These are phyloP conservation scores for Mycena albidolilacea DNA, from an alignment of 768 basidiomycete genomes.

Conservation along the genomic window DNA sequence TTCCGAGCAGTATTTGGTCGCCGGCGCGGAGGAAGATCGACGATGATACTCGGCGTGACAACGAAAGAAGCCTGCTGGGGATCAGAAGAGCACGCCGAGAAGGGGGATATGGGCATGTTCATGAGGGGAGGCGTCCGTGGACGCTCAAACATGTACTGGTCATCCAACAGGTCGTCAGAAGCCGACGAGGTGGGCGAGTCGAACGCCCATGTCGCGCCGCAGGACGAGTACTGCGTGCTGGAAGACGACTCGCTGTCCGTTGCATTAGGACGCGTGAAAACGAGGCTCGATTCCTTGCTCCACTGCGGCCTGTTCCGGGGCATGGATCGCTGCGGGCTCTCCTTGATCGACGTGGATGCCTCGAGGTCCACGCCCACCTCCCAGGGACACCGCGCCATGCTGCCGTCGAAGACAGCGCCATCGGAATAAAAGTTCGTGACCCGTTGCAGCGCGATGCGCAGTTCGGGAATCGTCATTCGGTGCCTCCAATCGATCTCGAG, in stretches of 20 bases:
- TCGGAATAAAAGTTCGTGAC: slow-evolving; percentile 79
- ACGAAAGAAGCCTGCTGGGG: slow-evolving; percentile 64
- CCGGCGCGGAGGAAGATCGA: slow-evolving; percentile 58
- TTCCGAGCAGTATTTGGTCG: slow-evolving; percentile 55
- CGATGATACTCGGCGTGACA: slow-evolving; percentile 67
- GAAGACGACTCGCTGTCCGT: slow-evolving; percentile 36
- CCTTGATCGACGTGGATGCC: slow-evolving; percentile 49
- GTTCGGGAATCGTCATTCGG: slow-evolving; percentile 65
- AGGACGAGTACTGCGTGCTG: slow-evolving; percentile 57
- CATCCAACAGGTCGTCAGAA: slow-evolving; percentile 52
- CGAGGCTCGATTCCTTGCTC: slow-evolving; percentile 53
- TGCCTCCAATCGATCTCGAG: slow-evolving; percentile 79
- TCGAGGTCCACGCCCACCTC: slow-evolving; percentile 75
- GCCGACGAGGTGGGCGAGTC: slow-evolving; percentile 67
- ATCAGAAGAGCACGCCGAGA: slow-evolving; percentile 56
- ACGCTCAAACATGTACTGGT: slow-evolving; percentile 61
- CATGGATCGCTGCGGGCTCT: slow-evolving; percentile 34
- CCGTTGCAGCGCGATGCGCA: slow-evolving; percentile 70
- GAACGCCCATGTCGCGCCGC: slow-evolving; percentile 68
- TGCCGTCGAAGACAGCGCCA: slow-evolving; percentile 85
- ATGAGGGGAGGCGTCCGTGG: slow-evolving; percentile 65
- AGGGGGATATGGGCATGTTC: slow-evolving; percentile 58
- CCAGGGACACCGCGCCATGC: slow-evolving; percentile 85
- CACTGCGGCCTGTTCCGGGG: slow-evolving; percentile 55
- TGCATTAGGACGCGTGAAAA: slow-evolving; percentile 43